Evolutionary conservation across 2,329 filamentous ascomycete species (phyloP).

Genomic region (Colletotrichum spinosum): DNA sequence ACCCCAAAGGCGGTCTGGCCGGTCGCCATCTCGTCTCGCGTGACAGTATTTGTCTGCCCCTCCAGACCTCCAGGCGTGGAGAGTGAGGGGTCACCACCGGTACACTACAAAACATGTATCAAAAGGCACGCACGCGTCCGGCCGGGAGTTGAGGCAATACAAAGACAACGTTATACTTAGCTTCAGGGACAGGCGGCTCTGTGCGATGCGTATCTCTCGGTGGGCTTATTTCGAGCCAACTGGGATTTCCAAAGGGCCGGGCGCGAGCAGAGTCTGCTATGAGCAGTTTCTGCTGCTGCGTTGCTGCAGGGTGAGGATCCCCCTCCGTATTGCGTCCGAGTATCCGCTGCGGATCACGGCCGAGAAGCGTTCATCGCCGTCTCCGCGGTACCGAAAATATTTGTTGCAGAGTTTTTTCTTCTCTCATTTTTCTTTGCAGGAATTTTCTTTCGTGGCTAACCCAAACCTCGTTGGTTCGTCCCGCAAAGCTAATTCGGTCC

Average conservation of each 20-base stretch:
- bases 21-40: no score
- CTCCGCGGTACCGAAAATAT: background rate
- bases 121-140: no score
- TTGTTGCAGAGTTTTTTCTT: background rate
- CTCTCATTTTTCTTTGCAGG: background rate
- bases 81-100: no score
- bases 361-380: constrained; percentile 8
- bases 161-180: constrained; percentile 16
- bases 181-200: constrained; percentile 14
- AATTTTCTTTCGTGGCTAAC: background rate
- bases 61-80: no score
- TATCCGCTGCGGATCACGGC: background rate
- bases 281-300: no score
- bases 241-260: constrained; percentile 18
- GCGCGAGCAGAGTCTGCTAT: background rate
- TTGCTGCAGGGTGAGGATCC: no score
- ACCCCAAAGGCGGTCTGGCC: constrained; percentile 12
- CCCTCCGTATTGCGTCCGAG: no score
- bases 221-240: constrained; percentile 20
- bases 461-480: background rate
- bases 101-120: no score
- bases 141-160: constrained; percentile 6
- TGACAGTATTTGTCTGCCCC: no score
- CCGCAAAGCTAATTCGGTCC: constrained; percentile 7
- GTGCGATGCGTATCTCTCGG: constrained; percentile 25